These are phyloP conservation scores for Condylostoma magnum DNA, from an alignment of 169 alveolate genomes.

Conservation along the genomic window DNA sequence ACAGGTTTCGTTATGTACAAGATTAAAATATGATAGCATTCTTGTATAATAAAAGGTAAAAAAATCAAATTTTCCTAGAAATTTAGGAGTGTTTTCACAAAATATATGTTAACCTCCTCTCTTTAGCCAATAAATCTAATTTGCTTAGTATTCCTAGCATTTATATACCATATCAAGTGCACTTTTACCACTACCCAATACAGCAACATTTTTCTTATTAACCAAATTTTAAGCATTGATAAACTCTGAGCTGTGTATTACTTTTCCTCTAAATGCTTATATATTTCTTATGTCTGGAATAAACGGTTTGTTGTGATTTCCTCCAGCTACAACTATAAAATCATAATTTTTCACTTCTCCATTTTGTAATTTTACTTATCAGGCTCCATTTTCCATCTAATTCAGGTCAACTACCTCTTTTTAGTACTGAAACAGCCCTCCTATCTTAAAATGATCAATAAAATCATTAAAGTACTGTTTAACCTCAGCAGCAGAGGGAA, in stretches of 20 bases:
- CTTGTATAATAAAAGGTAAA: too few species aligned
- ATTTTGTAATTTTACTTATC: neutral
- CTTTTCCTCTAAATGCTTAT: slow-evolving; percentile 12
- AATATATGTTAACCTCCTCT: too few species aligned
- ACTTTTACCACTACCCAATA: slow-evolving; percentile 25
- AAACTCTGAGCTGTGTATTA: slow-evolving; percentile 29
- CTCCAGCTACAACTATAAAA: slow-evolving; percentile 3
- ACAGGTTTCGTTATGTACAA: too few species aligned
- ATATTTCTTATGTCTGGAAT: neutral
- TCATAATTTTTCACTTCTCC: slow-evolving; percentile 23
- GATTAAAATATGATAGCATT: too few species aligned
- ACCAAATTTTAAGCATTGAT: slow-evolving; percentile 2
- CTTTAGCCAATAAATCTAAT: too few species aligned
- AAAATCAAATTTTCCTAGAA: too few species aligned
- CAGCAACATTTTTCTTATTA: slow-evolving; percentile 12
- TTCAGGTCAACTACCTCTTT: neutral
- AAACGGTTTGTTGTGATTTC: slow-evolving; percentile 23
- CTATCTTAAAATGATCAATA: neutral
- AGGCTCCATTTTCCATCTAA: neutral
- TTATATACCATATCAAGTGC: slow-evolving; percentile 16
- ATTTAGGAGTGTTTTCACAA: too few species aligned
- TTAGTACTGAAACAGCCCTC: neutral
- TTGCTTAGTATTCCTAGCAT: slow-evolving; percentile 4
- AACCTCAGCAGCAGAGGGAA: neutral
- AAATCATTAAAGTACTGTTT: slow-evolving; percentile 8